Evolutionary conservation across 192 early-diverging fungal species (phyloP).

Genomic region (Haplosporangium gracile): DNA sequence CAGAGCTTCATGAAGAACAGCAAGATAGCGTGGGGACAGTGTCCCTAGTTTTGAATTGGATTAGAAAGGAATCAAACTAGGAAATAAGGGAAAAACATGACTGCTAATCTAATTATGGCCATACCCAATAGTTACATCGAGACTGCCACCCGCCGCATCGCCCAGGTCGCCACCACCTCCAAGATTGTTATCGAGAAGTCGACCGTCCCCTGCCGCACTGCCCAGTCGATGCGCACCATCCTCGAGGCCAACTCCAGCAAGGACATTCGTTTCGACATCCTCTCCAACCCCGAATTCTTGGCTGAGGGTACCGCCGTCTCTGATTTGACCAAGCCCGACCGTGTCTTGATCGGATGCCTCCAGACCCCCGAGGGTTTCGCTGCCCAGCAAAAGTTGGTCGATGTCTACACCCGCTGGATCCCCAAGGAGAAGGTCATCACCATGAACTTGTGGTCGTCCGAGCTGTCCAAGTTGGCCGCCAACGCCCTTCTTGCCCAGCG

Average conservation of each 20-base stretch:
- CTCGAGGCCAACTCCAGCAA: slow-evolving; percentile 78
- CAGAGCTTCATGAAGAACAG: not conserved
- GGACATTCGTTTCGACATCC: slow-evolving; percentile 81
- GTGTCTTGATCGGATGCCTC: slow-evolving; percentile 89
- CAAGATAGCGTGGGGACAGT: not conserved
- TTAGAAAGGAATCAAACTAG: not conserved
- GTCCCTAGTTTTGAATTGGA: not conserved
- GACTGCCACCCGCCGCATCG: slow-evolving; percentile 84
- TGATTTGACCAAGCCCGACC: slow-evolving; percentile 87
- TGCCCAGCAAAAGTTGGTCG: slow-evolving; percentile 79
- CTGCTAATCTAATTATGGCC: slow-evolving; percentile 17
- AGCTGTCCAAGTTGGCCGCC: slow-evolving; percentile 89
- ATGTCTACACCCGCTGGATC: slow-evolving; percentile 88
- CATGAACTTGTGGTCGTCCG: slow-evolving; percentile 90
- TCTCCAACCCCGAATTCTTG: slow-evolving; percentile 95
- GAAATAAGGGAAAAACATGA: not conserved
- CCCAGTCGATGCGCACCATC: slow-evolving; percentile 83
- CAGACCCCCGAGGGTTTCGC: slow-evolving; percentile 73
- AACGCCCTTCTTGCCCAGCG: slow-evolving; percentile 94
- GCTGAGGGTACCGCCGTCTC: slow-evolving; percentile 91
- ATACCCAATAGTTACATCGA: slow-evolving; percentile 73
- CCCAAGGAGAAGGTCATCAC: slow-evolving; percentile 85
- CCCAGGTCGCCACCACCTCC: slow-evolving; percentile 76
- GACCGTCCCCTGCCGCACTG: slow-evolving; percentile 93
- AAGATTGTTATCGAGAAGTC: slow-evolving; percentile 96